Evolutionary conservation across 1,139 yeast genomes (phyloP), one percentile per base, ranked within the genome.

Genomic region (Arxiozyma bovina): DNA sequence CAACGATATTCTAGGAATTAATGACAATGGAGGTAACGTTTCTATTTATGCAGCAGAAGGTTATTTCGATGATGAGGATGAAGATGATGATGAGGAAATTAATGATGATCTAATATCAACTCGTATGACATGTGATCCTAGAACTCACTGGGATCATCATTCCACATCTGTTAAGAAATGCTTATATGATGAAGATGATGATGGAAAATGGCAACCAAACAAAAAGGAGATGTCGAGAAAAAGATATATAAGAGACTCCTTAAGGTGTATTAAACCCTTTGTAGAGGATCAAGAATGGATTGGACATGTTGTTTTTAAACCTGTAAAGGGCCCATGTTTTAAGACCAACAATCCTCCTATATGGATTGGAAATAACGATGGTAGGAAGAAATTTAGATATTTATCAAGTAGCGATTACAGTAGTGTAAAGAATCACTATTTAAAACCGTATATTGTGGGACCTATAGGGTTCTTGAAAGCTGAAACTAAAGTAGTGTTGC

Each of bases 181-280:
- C 44, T 57, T 58, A 1, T 22, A 20, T 20, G 9, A 42, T n/a
- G 45, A 20, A 42, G 23, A 42, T 22, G 46, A 34, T 23, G 64
- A 62, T 12, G 60, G 58, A 38, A 79, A 80, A 63, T 81, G 85
- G 85, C 63, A 62, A 15, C 85, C 85, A 1, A 67, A 70, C 6
- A 70, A 69, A 23, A 77, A 75, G 58, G 55, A 65, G 20, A 71
- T 70, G 53, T 72, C 77, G 47, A 70, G 75, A 55, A 70, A 77
- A 51, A 78, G 77, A 58, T 74, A 73, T 59, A 73, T 77, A 54
- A 73, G 79, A 49, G 81, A 80, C 62, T 77, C 84, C 45, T 66
- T 81, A 42, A 74, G 85, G 50, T 82, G 86, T 60, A 80, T 82
- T 48, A 79, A 75, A 60, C 79, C 85, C 4, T 70, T 81, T 52